Conservation (phyloP, 225 moss, liverwort and hornwort genomes). For the Physcomitrium patens region DNA sequence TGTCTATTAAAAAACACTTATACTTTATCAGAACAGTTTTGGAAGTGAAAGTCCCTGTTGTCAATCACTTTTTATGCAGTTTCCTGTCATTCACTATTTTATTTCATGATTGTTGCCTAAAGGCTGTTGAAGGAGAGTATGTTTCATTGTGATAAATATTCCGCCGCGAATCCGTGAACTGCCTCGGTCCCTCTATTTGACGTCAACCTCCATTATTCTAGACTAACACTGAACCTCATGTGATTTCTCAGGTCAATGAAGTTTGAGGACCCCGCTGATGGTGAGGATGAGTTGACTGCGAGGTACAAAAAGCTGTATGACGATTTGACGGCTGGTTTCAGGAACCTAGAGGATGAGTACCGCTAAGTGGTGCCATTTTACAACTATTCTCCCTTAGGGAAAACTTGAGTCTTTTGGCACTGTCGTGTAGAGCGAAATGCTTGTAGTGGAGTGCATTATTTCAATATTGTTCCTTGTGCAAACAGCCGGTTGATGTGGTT, state of each 20-base stretch:
- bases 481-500: slow-evolving; percentile 34
- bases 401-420: slow-evolving; percentile 17
- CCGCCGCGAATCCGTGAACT: too few species aligned
- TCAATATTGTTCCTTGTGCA: slow-evolving; percentile 41
- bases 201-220: background rate
- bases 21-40: too few species aligned
- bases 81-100: too few species aligned
- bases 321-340: slow-evolving; percentile 80
- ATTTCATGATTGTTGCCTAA: too few species aligned
- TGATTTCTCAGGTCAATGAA: slow-evolving; percentile 75
- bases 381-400: slow-evolving; percentile 24
- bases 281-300: slow-evolving; percentile 73
- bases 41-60: too few species aligned
- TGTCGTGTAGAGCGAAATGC: slow-evolving; percentile 37
- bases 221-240: slow-evolving; percentile 18
- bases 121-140: too few species aligned
- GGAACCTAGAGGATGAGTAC: slow-evolving; percentile 93
- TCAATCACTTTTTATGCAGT: too few species aligned
- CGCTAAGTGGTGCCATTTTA: slow-evolving; percentile 46
- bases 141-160: too few species aligned
- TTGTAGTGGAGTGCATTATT: slow-evolving; percentile 48
- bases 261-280: slow-evolving; percentile 94
- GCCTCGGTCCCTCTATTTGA: background rate
- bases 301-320: slow-evolving; percentile 80
- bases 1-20: too few species aligned